Evolutionary conservation across 352 stramenopile species (phyloP).

Genomic region (Phytophthora cactorum): DNA sequence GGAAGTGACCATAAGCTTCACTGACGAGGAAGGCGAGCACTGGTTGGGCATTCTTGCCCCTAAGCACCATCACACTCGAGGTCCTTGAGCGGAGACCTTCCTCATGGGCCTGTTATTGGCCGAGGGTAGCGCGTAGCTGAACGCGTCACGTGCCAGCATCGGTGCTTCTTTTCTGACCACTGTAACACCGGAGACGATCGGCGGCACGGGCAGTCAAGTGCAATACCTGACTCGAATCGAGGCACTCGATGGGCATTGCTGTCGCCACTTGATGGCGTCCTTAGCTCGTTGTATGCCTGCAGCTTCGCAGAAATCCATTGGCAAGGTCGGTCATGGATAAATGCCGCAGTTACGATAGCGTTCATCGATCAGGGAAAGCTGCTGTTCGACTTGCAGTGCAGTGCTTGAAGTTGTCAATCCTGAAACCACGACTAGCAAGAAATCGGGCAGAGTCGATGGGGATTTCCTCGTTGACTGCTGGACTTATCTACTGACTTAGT

Average conservation of each 20-base stretch:
- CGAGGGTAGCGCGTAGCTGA: conserved; percentile 11
- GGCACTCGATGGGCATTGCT: no score
- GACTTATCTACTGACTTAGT: no score
- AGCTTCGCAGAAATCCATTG: neutral
- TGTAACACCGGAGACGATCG: conserved; percentile 22
- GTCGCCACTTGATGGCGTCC: conserved; percentile 3
- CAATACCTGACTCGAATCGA: neutral
- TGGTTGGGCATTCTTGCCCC: conserved; percentile 9
- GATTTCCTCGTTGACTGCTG: no score
- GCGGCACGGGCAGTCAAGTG: conserved; percentile 1
- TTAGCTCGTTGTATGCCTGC: neutral
- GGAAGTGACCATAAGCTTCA: conserved; percentile 11
- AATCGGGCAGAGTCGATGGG: no score
- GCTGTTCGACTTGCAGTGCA: no score
- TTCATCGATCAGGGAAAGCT: neutral
- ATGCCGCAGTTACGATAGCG: neutral
- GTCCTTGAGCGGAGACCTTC: conserved; percentile 16
- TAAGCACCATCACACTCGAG: conserved; percentile 21
- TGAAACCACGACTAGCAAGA: no score
- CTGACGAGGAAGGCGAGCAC: neutral
- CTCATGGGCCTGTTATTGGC: conserved; percentile 17
- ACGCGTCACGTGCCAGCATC: conserved; percentile 24
- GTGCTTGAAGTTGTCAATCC: no score
- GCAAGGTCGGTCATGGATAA: neutral
- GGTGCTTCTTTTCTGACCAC: conserved; percentile 14